Base-by-base conservation (phyloP, 345 rosid genomes). In the Turnera subulata region DNA sequence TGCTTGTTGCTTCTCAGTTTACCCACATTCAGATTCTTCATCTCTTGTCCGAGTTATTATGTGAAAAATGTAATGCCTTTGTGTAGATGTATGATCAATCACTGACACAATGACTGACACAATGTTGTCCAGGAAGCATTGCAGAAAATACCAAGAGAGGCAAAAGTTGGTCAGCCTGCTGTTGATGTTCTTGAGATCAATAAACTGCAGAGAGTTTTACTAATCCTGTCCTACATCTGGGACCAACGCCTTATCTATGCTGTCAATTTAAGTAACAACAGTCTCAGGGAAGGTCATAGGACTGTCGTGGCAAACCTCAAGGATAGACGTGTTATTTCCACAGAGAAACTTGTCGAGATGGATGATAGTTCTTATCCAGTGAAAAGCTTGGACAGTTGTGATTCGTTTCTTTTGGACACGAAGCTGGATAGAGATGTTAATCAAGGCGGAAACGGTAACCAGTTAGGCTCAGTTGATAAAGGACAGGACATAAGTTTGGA, bases 281-380 rank as follows among this genome's bases (percentile, higher is more conserved):
- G 5, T 48, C 37, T 26, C 16, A 73, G 52, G 55, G 88, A 78
- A 63, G 51, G 59, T 63, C 63, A 25, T 61, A 70, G 53, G 63
- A 70, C 42, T 66, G 59, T 67, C 46, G 23, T 63, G 19, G 53
- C 78, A 46, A 76, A 76, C 63, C 53, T 64, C 47, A 73, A 64
- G 61, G 76, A 66, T 68, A 80, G 69, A 63, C 56, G 67, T 55
- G 67, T 61, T 11, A 55, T 63, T 65, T 73, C 82, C 25, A 60
- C 53, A 42, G 97, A 91, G 55, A 80, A 82, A 72, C 74, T 76
- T 50, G 70, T 51, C 35, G 89, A 81, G 66, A 65, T 47, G 57
- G 21, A n/a, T 14, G 21, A n/a, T 15, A 71, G 68, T 56, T 73
- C 73, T 50, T 68, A 63, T 44, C 62, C 72, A 14, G 52, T 49